Evolutionary conservation across 345 rosid species (phyloP).

Genomic region (Lepidium africanum): DNA sequence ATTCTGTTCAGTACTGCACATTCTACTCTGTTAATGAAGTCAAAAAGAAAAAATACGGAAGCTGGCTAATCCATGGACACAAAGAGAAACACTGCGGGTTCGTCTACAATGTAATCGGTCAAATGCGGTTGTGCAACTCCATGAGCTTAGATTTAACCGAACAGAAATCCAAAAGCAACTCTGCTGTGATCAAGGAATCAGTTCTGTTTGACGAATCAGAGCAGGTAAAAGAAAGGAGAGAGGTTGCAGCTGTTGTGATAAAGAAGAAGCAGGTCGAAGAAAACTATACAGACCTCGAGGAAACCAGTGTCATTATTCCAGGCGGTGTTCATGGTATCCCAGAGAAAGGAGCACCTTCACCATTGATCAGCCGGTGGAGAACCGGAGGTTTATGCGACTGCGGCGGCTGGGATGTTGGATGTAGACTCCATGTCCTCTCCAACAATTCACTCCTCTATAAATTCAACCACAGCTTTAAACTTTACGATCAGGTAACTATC

Average conservation of each 20-base stretch:
- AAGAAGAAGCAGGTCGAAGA: constrained; percentile 7
- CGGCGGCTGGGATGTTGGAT: constrained; percentile 98
- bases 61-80: constrained; percentile 66
- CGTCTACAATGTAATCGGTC: constrained; percentile 51
- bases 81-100: constrained; percentile 47
- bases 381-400: constrained; percentile 83
- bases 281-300: not conserved
- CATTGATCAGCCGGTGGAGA: constrained; percentile 76
- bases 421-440: constrained; percentile 52
- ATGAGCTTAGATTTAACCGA: constrained; percentile 24
- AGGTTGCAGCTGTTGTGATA: constrained; percentile 21
- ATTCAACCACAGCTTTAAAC: constrained; percentile 38
- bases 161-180: constrained; percentile 17
- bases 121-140: constrained; percentile 46
- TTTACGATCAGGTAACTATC: constrained; percentile 45
- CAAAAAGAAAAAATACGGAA: constrained; percentile 49
- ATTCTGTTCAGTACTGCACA: constrained; percentile 37
- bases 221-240: constrained; percentile 27
- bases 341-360: constrained; percentile 57
- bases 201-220: constrained; percentile 53
- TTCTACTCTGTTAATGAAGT: constrained; percentile 64
- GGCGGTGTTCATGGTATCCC: constrained; percentile 71
- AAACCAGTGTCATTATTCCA: constrained; percentile 54
- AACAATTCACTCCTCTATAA: constrained; percentile 21
- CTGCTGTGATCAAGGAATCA: constrained; percentile 39